Percentiles rank a stretch among this genome's conserved stretches.
Conservation (phyloP, 345 rosid genomes). For the Reutealis trisperma region DNA sequence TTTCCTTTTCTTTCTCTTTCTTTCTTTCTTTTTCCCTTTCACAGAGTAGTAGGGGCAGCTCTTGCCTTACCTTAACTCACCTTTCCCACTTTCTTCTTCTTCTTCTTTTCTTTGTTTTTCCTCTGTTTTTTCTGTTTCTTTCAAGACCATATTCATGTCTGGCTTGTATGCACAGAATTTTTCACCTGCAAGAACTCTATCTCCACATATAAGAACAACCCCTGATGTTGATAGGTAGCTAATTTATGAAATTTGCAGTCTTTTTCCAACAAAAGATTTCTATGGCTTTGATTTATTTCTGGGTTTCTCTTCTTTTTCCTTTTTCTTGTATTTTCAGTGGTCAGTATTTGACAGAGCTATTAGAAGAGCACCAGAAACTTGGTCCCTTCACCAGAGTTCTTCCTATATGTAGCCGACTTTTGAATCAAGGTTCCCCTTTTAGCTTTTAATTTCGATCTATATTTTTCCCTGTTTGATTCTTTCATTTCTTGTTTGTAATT, state of each 20-base stretch:
- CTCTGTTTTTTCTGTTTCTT: background rate
- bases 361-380: slow-evolving; percentile 90
- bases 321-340: slow-evolving; percentile 32
- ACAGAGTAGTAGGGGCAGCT: background rate
- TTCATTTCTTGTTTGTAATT: background rate
- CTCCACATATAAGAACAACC: slow-evolving; percentile 12
- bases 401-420: slow-evolving; percentile 80
- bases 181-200: slow-evolving; percentile 19
- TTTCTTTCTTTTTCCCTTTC: background rate
- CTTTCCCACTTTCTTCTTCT: background rate
- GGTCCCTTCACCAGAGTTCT: slow-evolving; percentile 91
- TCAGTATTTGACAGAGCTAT: slow-evolving; percentile 78
- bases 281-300: background rate
- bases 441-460: background rate
- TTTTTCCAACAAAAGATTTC: background rate
- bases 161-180: slow-evolving; percentile 16
- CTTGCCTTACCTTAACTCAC: background rate
- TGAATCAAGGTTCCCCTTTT: slow-evolving; percentile 73
- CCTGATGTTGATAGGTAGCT: slow-evolving; percentile 21
- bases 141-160: slow-evolving; percentile 12
- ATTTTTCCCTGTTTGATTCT: background rate
- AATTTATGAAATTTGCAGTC: background rate
- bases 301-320: background rate
- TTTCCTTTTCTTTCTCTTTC: background rate
- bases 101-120: background rate